Base-by-base conservation (phyloP, 164 flowering plant genomes). In the Cinnamomum micranthum region DNA sequence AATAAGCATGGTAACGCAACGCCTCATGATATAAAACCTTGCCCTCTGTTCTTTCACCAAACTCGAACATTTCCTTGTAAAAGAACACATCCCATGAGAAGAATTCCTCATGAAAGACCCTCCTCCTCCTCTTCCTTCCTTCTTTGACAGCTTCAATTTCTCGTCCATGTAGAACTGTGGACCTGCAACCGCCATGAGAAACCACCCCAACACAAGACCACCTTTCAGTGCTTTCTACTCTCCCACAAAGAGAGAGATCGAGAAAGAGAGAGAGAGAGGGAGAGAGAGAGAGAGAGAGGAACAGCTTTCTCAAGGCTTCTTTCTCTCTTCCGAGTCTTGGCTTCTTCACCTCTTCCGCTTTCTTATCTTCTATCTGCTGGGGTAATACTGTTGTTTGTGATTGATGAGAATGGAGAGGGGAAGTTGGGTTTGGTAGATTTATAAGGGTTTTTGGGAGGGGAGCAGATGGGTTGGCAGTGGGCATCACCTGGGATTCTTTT, bases 41-140 rank as follows among this genome's bases (percentile, higher is more conserved):
- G 97, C 97, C 59, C 97, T 82, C 75, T 91, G 95, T 75, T 92
- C 93, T 76, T 88, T 88, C 52, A 88, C 95, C 68, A 92, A 73
- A 10, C 86, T 79, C 1, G 89, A 91, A 66, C 95, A 92, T 71
- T 87, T 92, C 59, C 90, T 82, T 0, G 85, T 79, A 72, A 91
- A 91, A 6, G 90, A 76, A 74, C 83, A 84, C 73, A 84, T 77
- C 71, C 81, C 79, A 24, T 78, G 78, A 4, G 70, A 50, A 13
- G 81, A 76, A 51, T 69, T 79, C 69, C 71, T 75, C 35, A 68
- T 20, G 27, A 75, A 47, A 51, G 82, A 76, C 33, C 59, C 68
- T 41, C 71, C 55, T 62, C 69, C 52, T 65, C 71, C 68, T 41
- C 71, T 58, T 47, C 71, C 20, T 62, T 82, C 84, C 60, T 82